Percentiles rank a stretch among this genome's conserved stretches.
Conservation (phyloP, 2,329 filamentous ascomycete species). For the Fusarium domesticum region DNA sequence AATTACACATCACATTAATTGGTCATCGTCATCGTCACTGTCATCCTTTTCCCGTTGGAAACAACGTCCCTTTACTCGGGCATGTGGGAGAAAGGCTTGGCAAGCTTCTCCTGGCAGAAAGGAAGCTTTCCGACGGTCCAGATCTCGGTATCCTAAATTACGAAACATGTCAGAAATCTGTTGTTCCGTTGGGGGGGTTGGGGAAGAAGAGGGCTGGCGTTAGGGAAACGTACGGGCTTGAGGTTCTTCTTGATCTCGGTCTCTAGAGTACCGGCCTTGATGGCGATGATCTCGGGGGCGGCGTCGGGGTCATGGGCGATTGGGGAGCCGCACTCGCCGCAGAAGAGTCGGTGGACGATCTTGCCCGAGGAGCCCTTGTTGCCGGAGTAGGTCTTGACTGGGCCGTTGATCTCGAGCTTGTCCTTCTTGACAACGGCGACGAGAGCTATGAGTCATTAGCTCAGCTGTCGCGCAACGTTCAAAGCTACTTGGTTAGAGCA, state of each 20-base stretch:
- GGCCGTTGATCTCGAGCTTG: slow-evolving; percentile 60
- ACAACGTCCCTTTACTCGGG: slow-evolving; percentile 44
- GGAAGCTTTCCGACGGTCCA: slow-evolving; percentile 68
- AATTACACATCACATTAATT: slow-evolving; percentile 5
- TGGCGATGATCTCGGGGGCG: slow-evolving; percentile 66
- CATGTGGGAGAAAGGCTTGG: slow-evolving; percentile 62
- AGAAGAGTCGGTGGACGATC: slow-evolving; percentile 65
- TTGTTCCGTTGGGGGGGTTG: slow-evolving; percentile 1
- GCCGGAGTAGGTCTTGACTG: slow-evolving; percentile 62
- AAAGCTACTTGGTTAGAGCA: background rate
- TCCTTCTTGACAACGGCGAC: slow-evolving; percentile 65
- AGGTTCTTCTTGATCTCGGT: slow-evolving; percentile 63
- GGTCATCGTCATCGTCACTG: slow-evolving; percentile 6
- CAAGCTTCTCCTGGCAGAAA: slow-evolving; percentile 65
- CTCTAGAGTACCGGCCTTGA: slow-evolving; percentile 65
- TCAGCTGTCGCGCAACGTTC: slow-evolving; percentile 6
- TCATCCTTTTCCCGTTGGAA: slow-evolving; percentile 2
- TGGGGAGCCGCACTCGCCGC: slow-evolving; percentile 65
- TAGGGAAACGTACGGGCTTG: slow-evolving; percentile 53
- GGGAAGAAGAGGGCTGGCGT: too few relatives aligned
- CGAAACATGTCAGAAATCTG: too few relatives aligned
- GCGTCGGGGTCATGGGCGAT: slow-evolving; percentile 69
- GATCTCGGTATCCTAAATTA: slow-evolving; percentile 66
- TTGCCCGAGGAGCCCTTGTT: slow-evolving; percentile 57
- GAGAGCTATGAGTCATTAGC: slow-evolving; percentile 46